Conservation (phyloP, 768 basidiomycete genomes). For the Chiua virens region DNA sequence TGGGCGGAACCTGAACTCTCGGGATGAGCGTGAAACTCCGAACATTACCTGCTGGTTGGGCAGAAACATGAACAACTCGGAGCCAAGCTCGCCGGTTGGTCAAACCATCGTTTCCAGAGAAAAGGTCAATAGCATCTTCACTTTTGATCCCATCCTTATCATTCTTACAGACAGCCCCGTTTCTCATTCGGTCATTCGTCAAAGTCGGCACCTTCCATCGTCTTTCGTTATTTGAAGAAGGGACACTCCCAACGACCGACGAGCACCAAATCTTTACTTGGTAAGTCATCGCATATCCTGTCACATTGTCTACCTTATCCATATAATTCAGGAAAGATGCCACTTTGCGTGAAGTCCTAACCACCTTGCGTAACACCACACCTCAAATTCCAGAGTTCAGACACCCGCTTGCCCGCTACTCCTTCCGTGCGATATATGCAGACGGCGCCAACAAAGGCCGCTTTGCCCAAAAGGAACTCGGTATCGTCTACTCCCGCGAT, state of each 20-base stretch:
- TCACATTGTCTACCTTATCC: background rate
- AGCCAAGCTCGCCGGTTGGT: conserved; percentile 43
- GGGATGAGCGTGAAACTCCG: too few species aligned
- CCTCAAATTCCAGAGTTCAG: conserved; percentile 70
- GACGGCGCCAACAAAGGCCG: conserved; percentile 71
- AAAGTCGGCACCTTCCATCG: conserved; percentile 81
- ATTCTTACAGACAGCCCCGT: conserved; percentile 63
- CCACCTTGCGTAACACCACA: conserved; percentile 70
- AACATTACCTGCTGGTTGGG: too few species aligned
- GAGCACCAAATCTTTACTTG: conserved; percentile 84
- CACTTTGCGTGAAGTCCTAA: conserved; percentile 75
- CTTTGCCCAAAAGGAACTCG: conserved; percentile 76
- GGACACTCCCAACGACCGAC: conserved; percentile 71
- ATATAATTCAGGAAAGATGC: conserved; percentile 67
- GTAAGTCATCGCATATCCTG: conserved; percentile 36
- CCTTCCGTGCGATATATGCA: conserved; percentile 78
- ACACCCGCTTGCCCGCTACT: conserved; percentile 79
- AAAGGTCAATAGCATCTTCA: conserved; percentile 39
- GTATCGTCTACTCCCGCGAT: conserved; percentile 80
- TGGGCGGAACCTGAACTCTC: too few species aligned
- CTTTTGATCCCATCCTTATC: background rate
- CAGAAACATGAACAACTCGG: conserved; percentile 27
- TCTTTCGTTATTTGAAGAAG: conserved; percentile 73
- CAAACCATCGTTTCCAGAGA: conserved; percentile 54
- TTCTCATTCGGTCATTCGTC: conserved; percentile 79